Percentiles rank a stretch among this genome's conserved stretches.
Evolutionary conservation across 805 yeast species (phyloP).

Genomic region (Saccharomycopsis babjevae): DNA sequence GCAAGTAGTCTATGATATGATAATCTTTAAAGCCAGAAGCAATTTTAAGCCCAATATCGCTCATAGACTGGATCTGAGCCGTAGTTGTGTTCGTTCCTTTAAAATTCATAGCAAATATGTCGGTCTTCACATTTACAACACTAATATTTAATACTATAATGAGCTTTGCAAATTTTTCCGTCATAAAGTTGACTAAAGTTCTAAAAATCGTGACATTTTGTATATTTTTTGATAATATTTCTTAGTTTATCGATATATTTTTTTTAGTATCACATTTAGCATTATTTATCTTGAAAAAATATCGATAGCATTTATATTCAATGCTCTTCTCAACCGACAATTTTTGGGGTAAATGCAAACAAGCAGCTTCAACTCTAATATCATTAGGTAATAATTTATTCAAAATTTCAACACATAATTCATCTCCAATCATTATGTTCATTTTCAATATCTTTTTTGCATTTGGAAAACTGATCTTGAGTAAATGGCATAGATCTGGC

Average conservation of each 20-base stretch:
- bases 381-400: constrained; percentile 75
- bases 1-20: constrained; percentile 41
- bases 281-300: constrained; percentile 40
- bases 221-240: constrained; percentile 48
- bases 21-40: constrained; percentile 72
- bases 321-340: constrained; percentile 95
- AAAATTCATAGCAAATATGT: constrained; percentile 60
- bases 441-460: constrained; percentile 50
- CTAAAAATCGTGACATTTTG: constrained; percentile 82
- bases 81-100: constrained; percentile 87
- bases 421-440: constrained; percentile 57
- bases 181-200: constrained; percentile 94
- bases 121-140: constrained; percentile 22
- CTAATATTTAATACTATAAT: constrained; percentile 28
- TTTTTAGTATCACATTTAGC: constrained; percentile 27
- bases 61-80: constrained; percentile 97
- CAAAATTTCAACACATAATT: constrained; percentile 65
- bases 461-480: constrained; percentile 54
- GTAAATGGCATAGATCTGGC: constrained; percentile 76
- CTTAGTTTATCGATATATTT: constrained; percentile 54
- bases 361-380: constrained; percentile 67
- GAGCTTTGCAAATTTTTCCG: constrained; percentile 71
- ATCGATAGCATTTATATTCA: constrained; percentile 69
- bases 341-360: constrained; percentile 68
- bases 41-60: constrained; percentile 66